Evolutionary conservation across 805 yeast genomes (phyloP).

Genomic region (Saccharomycopsis javanensis): DNA sequence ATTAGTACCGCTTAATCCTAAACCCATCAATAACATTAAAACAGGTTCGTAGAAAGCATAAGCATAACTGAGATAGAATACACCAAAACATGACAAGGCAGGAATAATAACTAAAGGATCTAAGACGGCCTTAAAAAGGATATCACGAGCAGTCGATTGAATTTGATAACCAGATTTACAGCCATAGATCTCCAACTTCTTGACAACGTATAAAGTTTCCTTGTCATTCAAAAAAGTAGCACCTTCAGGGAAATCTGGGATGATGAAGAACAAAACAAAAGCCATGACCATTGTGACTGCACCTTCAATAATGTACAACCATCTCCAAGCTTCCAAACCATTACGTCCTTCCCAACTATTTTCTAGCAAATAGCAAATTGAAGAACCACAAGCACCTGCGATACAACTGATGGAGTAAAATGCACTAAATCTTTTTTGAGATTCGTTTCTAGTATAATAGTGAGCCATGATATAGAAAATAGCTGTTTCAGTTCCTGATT

Average conservation of each 20-base stretch:
- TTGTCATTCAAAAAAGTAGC: conserved; percentile 28
- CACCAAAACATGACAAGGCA: conserved; percentile 53
- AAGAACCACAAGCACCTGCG: conserved; percentile 72
- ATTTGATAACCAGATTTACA: conserved; percentile 38
- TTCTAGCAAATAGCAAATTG: conserved; percentile 50
- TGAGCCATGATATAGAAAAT: conserved; percentile 60
- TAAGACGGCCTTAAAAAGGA: conserved; percentile 36
- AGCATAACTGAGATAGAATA: conserved; percentile 62
- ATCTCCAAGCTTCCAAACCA: conserved; percentile 40
- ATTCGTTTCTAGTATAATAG: conserved; percentile 55
- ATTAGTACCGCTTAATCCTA: conserved; percentile 52
- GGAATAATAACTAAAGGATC: conserved; percentile 50
- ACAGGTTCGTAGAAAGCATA: conserved; percentile 70
- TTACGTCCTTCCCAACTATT: conserved; percentile 31
- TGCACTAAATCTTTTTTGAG: conserved; percentile 58
- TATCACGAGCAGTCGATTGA: conserved; percentile 37
- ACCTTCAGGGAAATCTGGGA: conserved; percentile 45
- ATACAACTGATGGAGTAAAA: conserved; percentile 58
- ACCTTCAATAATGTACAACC: conserved; percentile 44
- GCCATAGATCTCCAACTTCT: conserved; percentile 19
- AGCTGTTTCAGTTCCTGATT: conserved; percentile 67
- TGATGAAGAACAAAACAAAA: conserved; percentile 29
- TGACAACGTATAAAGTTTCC: conserved; percentile 32
- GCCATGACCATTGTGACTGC: conserved; percentile 27
- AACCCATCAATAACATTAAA: conserved; percentile 50